Percentiles rank a stretch among this genome's conserved stretches.
Evolutionary conservation across 352 stramenopile species (phyloP).

Genomic region (Phytophthora pisi): DNA sequence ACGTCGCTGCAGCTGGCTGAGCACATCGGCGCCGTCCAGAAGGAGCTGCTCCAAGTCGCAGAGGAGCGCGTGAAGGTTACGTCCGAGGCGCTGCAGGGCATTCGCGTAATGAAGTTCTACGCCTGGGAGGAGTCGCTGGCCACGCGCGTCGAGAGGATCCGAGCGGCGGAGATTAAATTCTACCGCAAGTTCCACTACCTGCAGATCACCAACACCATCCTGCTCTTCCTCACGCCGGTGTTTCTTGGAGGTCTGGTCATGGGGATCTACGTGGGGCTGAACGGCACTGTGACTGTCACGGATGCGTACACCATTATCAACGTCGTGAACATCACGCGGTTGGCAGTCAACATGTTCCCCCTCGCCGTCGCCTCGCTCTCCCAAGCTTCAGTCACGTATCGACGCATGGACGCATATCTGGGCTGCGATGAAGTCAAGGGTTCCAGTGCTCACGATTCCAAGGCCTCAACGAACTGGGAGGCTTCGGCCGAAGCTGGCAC

Average conservation of each 20-base stretch:
- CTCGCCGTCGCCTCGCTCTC: slow-evolving; percentile 35
- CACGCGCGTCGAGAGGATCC: slow-evolving; percentile 48
- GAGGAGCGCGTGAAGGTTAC: slow-evolving; percentile 91
- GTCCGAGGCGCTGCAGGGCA: slow-evolving; percentile 91
- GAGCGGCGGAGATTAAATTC: slow-evolving; percentile 44
- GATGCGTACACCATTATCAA: slow-evolving; percentile 51
- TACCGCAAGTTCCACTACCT: slow-evolving; percentile 62
- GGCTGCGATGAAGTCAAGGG: slow-evolving; percentile 25
- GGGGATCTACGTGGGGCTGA: slow-evolving; percentile 42
- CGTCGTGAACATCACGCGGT: slow-evolving; percentile 43
- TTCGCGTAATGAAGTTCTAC: slow-evolving; percentile 92
- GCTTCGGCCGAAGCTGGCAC: slow-evolving; percentile 6
- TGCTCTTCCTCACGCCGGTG: slow-evolving; percentile 51
- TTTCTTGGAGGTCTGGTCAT: slow-evolving; percentile 47
- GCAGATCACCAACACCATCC: slow-evolving; percentile 55
- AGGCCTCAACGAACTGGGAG: neutral
- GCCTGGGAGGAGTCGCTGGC: slow-evolving; percentile 72
- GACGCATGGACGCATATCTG: slow-evolving; percentile 33
- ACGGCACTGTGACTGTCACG: slow-evolving; percentile 47
- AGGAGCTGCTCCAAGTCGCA: slow-evolving; percentile 41
- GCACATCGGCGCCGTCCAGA: slow-evolving; percentile 22
- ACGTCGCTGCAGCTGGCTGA: slow-evolving; percentile 21
- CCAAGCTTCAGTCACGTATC: slow-evolving; percentile 33
- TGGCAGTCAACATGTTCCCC: slow-evolving; percentile 37
- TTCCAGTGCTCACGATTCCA: neutral